Evolutionary conservation across 129 eudicot genomes (phyloP).

Genomic region (Glebionis coronaria): DNA sequence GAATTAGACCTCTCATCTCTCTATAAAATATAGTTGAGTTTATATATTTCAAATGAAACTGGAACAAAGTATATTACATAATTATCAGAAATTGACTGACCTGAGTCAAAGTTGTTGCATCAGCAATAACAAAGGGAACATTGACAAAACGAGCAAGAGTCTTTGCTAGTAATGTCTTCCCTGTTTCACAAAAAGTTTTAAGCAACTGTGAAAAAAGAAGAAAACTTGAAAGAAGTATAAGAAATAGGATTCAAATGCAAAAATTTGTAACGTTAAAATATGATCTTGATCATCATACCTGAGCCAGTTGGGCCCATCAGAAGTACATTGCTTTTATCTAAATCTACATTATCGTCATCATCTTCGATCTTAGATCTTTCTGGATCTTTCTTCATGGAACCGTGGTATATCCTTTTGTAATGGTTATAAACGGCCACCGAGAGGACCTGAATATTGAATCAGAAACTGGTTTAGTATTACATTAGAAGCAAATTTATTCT

Average conservation of each 20-base stretch:
- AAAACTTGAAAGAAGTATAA: not conserved
- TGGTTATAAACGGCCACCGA: constrained; percentile 98
- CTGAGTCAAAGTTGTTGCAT: constrained; percentile 96
- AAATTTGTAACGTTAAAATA: constrained; percentile 1
- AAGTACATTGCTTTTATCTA: constrained; percentile 94
- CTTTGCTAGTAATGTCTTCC: constrained; percentile 94
- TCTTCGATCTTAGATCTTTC: constrained; percentile 37
- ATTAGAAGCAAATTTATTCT: not conserved
- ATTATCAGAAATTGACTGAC: constrained; percentile 32
- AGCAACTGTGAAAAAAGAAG: constrained; percentile 3
- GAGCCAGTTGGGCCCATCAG: constrained; percentile 99
- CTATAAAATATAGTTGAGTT: not conserved
- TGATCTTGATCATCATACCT: constrained; percentile 39
- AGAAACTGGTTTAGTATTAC: not conserved
- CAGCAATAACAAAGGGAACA: constrained; percentile 97
- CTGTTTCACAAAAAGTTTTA: constrained; percentile 40
- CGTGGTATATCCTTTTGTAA: constrained; percentile 84
- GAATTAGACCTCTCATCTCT: constrained; percentile 1
- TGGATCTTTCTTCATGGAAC: constrained; percentile 54
- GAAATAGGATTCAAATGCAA: constrained; percentile 3
- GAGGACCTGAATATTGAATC: constrained; percentile 54
- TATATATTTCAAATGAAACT: not conserved
- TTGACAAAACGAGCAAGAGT: constrained; percentile 95
- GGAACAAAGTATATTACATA: constrained; percentile 12
- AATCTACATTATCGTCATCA: constrained; percentile 85